These are phyloP conservation scores for Populus pruinosa DNA, from an alignment of 345 rosid species.

Conservation along the genomic window DNA sequence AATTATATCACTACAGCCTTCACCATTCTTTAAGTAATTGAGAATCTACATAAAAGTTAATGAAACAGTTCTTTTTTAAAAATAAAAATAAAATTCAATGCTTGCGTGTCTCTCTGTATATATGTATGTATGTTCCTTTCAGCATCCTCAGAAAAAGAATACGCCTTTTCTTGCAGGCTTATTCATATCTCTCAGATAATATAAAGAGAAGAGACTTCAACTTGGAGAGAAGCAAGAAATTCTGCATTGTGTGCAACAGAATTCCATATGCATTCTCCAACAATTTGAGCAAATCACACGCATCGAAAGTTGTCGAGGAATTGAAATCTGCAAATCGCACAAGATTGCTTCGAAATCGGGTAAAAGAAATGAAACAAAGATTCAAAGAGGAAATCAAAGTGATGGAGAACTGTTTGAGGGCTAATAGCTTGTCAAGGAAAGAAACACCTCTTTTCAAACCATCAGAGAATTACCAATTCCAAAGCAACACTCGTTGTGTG, in stretches of 20 bases:
- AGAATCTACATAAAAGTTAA: too few relatives aligned
- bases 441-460: conserved; percentile 31
- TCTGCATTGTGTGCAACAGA: conserved; percentile 56
- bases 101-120: too few relatives aligned
- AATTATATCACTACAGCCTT: too few relatives aligned
- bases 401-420: conserved; percentile 67
- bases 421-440: conserved; percentile 30
- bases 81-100: too few relatives aligned
- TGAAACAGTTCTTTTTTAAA: too few relatives aligned
- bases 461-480: conserved; percentile 6
- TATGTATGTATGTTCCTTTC: not conserved
- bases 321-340: conserved; percentile 23
- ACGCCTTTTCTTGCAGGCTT: conserved; percentile 49
- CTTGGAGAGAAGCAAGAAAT: conserved; percentile 44
- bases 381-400: conserved; percentile 79
- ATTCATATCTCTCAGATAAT: conserved; percentile 58
- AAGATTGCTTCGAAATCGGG: conserved; percentile 16
- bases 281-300: not conserved
- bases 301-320: conserved; percentile 8
- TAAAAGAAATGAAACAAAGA: conserved; percentile 46
- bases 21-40: too few relatives aligned
- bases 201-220: conserved; percentile 60
- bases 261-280: conserved; percentile 30
- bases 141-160: not conserved
- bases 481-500: conserved; percentile 16